phyloP scores from a whole-genome alignment of 108 stramenopile genomes.

The Pseudonitzschia multiseries region DNA sequence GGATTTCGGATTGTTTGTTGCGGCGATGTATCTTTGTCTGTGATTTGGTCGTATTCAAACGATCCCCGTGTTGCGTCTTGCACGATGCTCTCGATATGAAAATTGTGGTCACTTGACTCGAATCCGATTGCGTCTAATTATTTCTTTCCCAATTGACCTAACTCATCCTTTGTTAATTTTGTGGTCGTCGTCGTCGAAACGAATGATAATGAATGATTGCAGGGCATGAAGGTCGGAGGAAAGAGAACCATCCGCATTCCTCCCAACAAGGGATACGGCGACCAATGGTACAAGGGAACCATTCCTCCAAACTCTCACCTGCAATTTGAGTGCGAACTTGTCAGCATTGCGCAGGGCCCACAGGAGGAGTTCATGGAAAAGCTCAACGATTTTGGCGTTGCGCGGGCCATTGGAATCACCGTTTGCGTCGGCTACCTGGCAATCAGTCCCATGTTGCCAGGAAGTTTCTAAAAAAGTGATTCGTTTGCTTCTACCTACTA shows the following conservation, averaged over 20 bases:
- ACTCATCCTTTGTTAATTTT: no score
- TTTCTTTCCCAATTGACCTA: no score
- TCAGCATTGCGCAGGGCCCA: conserved; percentile 22
- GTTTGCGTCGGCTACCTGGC: background rate
- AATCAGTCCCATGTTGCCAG: conserved; percentile 4
- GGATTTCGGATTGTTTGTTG: no score
- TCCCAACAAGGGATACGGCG: conserved; percentile 67
- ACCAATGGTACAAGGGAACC: conserved; percentile 43
- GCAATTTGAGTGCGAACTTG: conserved; percentile 64
- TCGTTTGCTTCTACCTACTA: no score
- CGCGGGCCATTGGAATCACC: background rate
- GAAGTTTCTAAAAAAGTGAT: no score
- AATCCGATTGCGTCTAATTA: background rate
- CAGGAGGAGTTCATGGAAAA: conserved; percentile 7
- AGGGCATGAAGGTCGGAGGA: conserved; percentile 36
- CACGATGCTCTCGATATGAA: no score
- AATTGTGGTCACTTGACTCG: no score
- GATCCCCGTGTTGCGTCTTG: no score
- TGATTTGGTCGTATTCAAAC: no score
- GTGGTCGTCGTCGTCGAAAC: no score
- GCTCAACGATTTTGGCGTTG: conserved; percentile 11
- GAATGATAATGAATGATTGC: background rate
- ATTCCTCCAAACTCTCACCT: conserved; percentile 66
- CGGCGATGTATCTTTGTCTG: no score
- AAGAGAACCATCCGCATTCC: conserved; percentile 49